Conservation (phyloP, 2,329 filamentous ascomycete genomes). For the Dactylonectria macrodidyma region DNA sequence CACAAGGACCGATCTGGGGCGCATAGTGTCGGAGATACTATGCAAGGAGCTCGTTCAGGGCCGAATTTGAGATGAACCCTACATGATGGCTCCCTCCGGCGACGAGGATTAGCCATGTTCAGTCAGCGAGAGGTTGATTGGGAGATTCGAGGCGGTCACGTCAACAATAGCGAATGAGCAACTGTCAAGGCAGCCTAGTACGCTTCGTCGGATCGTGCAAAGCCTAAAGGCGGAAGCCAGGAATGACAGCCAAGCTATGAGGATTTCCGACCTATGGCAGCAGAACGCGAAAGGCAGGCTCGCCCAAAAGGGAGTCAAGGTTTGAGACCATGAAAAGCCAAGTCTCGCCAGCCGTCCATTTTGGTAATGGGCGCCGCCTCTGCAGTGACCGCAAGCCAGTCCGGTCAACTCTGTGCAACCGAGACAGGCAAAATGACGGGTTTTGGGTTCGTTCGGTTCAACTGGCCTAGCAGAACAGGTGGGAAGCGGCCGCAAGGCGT, state of each 20-base stretch:
- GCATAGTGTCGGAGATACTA: no score
- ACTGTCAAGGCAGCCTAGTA: neutral
- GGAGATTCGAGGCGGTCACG: neutral
- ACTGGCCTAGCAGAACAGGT: neutral
- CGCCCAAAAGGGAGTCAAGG: constrained; percentile 8
- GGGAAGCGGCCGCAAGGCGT: neutral
- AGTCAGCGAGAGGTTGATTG: no score
- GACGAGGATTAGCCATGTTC: neutral
- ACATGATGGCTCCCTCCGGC: neutral
- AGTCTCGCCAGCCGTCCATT: neutral
- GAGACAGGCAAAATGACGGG: neutral
- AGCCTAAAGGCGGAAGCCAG: constrained; percentile 15
- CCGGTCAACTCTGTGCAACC: neutral
- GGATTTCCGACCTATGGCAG: constrained; percentile 7
- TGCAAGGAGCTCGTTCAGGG: no score
- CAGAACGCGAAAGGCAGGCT: constrained; percentile 6
- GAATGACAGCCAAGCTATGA: constrained; percentile 16
- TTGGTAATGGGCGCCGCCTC: neutral
- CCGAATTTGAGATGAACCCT: neutral
- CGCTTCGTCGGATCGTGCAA: neutral
- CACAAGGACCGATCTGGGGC: no score
- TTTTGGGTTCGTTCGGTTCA: neutral
- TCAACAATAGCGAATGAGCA: neutral
- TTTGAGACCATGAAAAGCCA: constrained; percentile 6
- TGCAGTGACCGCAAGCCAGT: neutral